Conservation (phyloP, 1,139 yeast genomes). For the Keqinozyma sinolaborantium region DNA sequence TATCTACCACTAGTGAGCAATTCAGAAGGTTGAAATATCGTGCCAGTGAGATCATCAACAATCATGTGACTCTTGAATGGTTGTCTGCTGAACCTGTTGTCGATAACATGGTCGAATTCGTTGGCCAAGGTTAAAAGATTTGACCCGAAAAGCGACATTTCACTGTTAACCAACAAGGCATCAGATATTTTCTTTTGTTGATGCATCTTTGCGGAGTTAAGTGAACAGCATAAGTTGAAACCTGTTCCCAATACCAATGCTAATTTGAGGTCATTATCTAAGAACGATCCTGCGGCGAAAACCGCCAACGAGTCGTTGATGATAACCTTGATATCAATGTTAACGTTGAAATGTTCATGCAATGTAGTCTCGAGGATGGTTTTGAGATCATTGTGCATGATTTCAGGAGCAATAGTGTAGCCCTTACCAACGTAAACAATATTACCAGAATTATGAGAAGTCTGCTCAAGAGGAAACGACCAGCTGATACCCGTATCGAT, state of each 20-base stretch:
- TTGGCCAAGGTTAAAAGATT: slow-evolving; percentile 28
- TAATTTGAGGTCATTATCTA: slow-evolving; percentile 33
- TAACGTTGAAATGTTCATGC: slow-evolving; percentile 18
- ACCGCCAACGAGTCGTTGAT: slow-evolving; percentile 47
- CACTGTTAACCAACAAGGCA: slow-evolving; percentile 33
- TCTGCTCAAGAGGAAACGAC: slow-evolving; percentile 54
- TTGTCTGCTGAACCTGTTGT: slow-evolving; percentile 27
- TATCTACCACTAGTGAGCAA: slow-evolving; percentile 55
- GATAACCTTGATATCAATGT: slow-evolving; percentile 30
- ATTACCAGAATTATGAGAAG: slow-evolving; percentile 40
- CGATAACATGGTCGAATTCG: slow-evolving; percentile 35
- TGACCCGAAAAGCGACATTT: slow-evolving; percentile 40
- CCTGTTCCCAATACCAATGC: slow-evolving; percentile 50
- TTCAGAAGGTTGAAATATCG: slow-evolving; percentile 53
- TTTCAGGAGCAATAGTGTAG: slow-evolving; percentile 38
- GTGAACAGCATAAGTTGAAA: slow-evolving; percentile 39
- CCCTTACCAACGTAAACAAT: slow-evolving; percentile 51
- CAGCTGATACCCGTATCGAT: slow-evolving; percentile 52
- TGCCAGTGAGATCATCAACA: slow-evolving; percentile 23
- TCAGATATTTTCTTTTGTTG: slow-evolving; percentile 19
- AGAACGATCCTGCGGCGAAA: slow-evolving; percentile 42
- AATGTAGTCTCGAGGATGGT: slow-evolving; percentile 31
- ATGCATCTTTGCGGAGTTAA: slow-evolving; percentile 21
- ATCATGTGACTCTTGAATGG: slow-evolving; percentile 26
- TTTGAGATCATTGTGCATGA: slow-evolving; percentile 40